Base-by-base conservation (phyloP, 2,329 filamentous ascomycete genomes). In the Didymosphaeria variabile region DNA sequence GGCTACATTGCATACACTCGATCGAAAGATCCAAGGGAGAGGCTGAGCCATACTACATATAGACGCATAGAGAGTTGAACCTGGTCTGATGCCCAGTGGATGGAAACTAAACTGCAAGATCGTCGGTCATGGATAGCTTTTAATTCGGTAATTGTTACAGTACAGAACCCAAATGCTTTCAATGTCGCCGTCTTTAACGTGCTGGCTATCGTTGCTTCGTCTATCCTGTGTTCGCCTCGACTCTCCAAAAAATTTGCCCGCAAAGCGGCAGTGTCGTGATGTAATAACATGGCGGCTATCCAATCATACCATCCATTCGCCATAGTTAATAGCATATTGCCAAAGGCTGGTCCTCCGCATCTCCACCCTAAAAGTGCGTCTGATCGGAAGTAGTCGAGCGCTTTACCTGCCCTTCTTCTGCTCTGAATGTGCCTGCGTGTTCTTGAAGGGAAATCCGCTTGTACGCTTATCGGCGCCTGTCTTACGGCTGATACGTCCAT, bases 401-500 rank as follows among this genome's bases (percentile, higher is more conserved):
- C 15, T 65, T 62, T 72, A 74, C 59, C 65, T 68, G 8, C 45
- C 69, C 70, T 76, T 86, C 80, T 83, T 85, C 70, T 83, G 84
- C 46, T 82, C 80, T 7, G 50, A 53, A 21, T 53, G 50, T 44
- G 86, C 84, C 73, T 87, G 85, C 5, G 68, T 70, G 67, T 91
- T 91, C 66, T 81, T 81, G 73, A 91, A 91, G 3, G 89, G 89
- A 67, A 87, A 91, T 12, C 87, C 88, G 61, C 84, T 84, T 29
- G 84, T 90, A 72, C 88, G 81, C 82, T 90, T 90, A 72, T 91
- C 89, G 36, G 85, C 87, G 0, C 88, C 88, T 1, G 88, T 90
- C 77, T 83, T 87, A 71, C 85, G 83, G 71, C 84, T 88, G 57
- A 90, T 86, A 62, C 82, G 79, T 1, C 87, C 86, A 67, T 82